A percentile compares a stretch with the other conserved stretches of the same genome.
phyloP scores from a whole-genome alignment of 2,329 filamentous ascomycete genomes.

The Annulohypoxylon truncatum region DNA sequence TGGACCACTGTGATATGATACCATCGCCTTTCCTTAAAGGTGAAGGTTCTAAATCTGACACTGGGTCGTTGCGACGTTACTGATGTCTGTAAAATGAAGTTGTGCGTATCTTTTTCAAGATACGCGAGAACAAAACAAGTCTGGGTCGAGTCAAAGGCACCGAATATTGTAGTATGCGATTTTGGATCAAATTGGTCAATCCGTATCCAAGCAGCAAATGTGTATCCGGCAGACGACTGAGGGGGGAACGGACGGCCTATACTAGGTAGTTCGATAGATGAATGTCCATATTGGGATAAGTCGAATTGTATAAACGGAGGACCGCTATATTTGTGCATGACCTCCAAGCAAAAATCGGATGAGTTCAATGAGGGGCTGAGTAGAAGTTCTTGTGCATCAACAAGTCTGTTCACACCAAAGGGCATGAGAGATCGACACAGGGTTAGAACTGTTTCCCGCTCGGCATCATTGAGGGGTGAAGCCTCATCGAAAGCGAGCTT shows the following conservation, averaged over 20 bases:
- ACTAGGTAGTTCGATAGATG: slow-evolving; percentile 89
- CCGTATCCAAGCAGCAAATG: slow-evolving; percentile 87
- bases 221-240: slow-evolving; percentile 82
- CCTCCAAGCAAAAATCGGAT: slow-evolving; percentile 77
- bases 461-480: slow-evolving; percentile 63
- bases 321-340: slow-evolving; percentile 78
- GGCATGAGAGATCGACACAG: slow-evolving; percentile 77
- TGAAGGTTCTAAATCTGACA: slow-evolving; percentile 87
- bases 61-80: slow-evolving; percentile 87
- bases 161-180: slow-evolving; percentile 94
- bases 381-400: slow-evolving; percentile 82
- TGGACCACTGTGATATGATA: slow-evolving; percentile 95
- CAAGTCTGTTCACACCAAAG: slow-evolving; percentile 81
- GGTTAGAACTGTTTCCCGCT: slow-evolving; percentile 70
- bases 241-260: slow-evolving; percentile 89
- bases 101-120: slow-evolving; percentile 90
- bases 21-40: slow-evolving; percentile 83
- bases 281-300: slow-evolving; percentile 85
- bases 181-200: slow-evolving; percentile 87
- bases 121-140: slow-evolving; percentile 95
- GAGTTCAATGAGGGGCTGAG: slow-evolving; percentile 63
- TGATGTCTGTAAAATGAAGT: slow-evolving; percentile 96
- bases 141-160: slow-evolving; percentile 90
- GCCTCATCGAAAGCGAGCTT: slow-evolving; percentile 67
- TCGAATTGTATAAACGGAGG: slow-evolving; percentile 95